These are phyloP conservation scores for Vitellaria paradoxa DNA, from an alignment of 179 eudicot genomes.

Conservation along the genomic window DNA sequence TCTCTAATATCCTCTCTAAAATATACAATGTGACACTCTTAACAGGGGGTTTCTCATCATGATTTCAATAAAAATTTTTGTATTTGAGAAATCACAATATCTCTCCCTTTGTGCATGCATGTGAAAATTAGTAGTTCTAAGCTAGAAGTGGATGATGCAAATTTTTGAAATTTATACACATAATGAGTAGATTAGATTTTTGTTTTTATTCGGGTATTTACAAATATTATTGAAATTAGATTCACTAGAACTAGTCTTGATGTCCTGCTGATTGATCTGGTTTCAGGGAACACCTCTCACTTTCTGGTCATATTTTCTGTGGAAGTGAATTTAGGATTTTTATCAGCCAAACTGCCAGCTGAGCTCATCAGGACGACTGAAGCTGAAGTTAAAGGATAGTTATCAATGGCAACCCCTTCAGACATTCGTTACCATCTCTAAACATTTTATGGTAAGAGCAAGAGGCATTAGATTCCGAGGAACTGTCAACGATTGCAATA, in stretches of 20 bases:
- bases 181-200: neutral
- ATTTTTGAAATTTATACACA: neutral
- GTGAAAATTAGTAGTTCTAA: neutral
- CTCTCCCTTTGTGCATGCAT: neutral
- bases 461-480: conserved; percentile 85
- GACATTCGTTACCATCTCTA: conserved; percentile 81
- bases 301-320: conserved; percentile 70
- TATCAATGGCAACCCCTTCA: conserved; percentile 88
- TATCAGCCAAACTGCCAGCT: conserved; percentile 68
- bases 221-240: too few relatives aligned
- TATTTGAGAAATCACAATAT: neutral
- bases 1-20: too few relatives aligned
- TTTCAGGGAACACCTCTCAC: conserved; percentile 60
- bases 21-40: neutral
- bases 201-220: neutral
- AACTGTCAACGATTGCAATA: conserved; percentile 65
- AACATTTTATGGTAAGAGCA: conserved; percentile 66
- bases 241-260: conserved; percentile 5
- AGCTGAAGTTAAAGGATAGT: conserved; percentile 60
- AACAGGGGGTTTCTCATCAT: neutral
- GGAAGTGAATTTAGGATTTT: conserved; percentile 72
- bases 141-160: neutral
- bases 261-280: neutral
- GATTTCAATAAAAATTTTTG: neutral
- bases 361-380: conserved; percentile 73